phyloP scores from a whole-genome alignment of 768 basidiomycete species.

The Amanita molliuscula region DNA sequence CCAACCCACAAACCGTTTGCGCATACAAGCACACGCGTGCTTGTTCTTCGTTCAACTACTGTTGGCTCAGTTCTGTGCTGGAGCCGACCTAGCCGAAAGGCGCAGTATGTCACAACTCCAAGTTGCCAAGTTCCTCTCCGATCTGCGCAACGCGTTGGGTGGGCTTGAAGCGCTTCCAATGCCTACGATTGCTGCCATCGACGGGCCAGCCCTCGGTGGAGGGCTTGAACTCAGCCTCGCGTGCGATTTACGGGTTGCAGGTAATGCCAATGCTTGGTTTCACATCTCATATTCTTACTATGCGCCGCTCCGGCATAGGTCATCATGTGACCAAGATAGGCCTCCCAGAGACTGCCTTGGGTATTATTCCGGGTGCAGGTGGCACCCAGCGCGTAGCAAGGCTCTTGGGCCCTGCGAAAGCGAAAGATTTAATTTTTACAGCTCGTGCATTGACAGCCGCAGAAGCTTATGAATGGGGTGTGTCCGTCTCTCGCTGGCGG shows the following conservation, averaged over 20 bases:
- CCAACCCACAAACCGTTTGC: slow-evolving; percentile 4
- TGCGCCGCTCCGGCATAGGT: slow-evolving; percentile 22
- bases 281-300: background rate
- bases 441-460: slow-evolving; percentile 55
- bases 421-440: slow-evolving; percentile 84
- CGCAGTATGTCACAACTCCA: slow-evolving; percentile 70
- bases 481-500: slow-evolving; percentile 5
- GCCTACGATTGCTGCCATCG: slow-evolving; percentile 88
- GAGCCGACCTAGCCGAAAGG: slow-evolving; percentile 82
- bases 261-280: slow-evolving; percentile 24
- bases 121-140: slow-evolving; percentile 68
- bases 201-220: slow-evolving; percentile 90
- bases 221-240: slow-evolving; percentile 82
- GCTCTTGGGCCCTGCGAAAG: slow-evolving; percentile 66
- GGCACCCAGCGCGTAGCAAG: slow-evolving; percentile 80
- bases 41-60: slow-evolving; percentile 76
- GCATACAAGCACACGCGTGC: slow-evolving; percentile 39
- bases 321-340: slow-evolving; percentile 75
- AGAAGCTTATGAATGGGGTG: slow-evolving; percentile 70
- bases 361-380: slow-evolving; percentile 86
- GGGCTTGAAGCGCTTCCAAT: slow-evolving; percentile 76
- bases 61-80: slow-evolving; percentile 82
- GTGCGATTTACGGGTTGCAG: slow-evolving; percentile 85
- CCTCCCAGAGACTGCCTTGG: slow-evolving; percentile 68
- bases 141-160: slow-evolving; percentile 60